Base-by-base conservation (phyloP, 2,329 filamentous ascomycete species). In the Pleomassaria siparia region DNA sequence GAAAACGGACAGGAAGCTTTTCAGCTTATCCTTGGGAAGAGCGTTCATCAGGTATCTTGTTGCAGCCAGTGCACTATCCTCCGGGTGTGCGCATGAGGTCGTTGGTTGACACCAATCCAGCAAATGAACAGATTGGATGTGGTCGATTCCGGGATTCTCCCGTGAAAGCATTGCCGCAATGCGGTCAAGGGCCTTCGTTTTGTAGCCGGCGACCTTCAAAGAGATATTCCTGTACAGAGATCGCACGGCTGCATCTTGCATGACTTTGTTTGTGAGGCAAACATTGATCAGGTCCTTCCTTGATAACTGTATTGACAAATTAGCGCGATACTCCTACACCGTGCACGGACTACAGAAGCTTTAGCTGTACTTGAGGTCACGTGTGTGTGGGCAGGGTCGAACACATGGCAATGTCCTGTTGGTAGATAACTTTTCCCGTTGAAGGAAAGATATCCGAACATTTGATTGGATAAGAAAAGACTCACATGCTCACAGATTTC, bases 401-500 rank as follows among this genome's bases (percentile, higher is more conserved):
- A 37, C 35, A 37, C 20, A 9, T 37, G 20, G 32, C 32, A 16
- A 18, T 16, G 15, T 35, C 20, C 18, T 22, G 35, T 37, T 21
- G 35, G 20, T n/a, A 37, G 35, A 24, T 36, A n/a, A n/a, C n/a
- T n/a, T n/a, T n/a, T n/a, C 16, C 29, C 10, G 5, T 32, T 32
- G 29, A 16, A 26, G 25, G 25, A 26, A 26, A 26, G 25, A 26
- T 26, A 7, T 26, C 25, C 25, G 25, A 26, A 7, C 25, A 26
- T 7, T 26, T 26, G 25, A 12, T 26, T 7, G 25, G 32, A 35
- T 35, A 35, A 6, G 32, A 20, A 37, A 15, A 22, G 11, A 37
- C 35, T 37, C 35, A 37, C 35, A 37, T 37, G 35, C 24, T 37
- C 35, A 20, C 35, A 37, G 7, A 37, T 37, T 24, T 37, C 35